Conservation (phyloP, 306 rosid genomes). For the Senna siamea region DNA sequence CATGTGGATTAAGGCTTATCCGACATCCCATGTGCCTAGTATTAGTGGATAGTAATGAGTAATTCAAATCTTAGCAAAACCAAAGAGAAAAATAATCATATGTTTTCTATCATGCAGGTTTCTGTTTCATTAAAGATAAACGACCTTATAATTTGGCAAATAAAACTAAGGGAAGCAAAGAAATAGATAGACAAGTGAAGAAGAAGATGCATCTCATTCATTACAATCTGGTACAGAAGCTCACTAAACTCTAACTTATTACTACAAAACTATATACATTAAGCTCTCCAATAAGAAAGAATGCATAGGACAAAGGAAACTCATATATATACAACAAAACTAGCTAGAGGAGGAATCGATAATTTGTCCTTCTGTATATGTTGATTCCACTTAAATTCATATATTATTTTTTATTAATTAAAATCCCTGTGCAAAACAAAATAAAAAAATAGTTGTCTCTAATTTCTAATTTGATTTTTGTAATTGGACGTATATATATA, state of each 20-base stretch:
- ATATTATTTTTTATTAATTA: background rate
- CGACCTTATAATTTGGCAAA: background rate
- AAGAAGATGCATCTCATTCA: too few species aligned
- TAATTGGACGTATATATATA: slow-evolving; percentile 34
- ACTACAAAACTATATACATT: too few species aligned
- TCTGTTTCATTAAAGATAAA: background rate
- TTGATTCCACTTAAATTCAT: background rate
- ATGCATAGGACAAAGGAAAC: too few species aligned
- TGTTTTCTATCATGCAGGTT: background rate
- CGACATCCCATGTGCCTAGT: background rate
- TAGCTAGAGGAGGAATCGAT: too few species aligned
- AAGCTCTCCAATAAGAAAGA: too few species aligned
- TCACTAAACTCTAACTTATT: too few species aligned
- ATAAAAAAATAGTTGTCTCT: background rate
- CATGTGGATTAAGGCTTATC: slow-evolving; percentile 2
- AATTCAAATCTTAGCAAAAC: background rate
- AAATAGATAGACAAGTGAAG: too few species aligned
- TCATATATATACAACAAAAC: too few species aligned
- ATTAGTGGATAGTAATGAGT: background rate
- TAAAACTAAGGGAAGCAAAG: background rate
- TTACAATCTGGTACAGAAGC: too few species aligned
- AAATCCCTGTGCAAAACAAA: background rate
- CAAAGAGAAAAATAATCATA: background rate
- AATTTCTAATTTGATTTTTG: background rate
- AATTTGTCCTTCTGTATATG: background rate